Percentiles rank a stretch among this genome's conserved stretches.
phyloP scores from a whole-genome alignment of 2,329 filamentous ascomycete species.

The Cladosporium sp. region DNA sequence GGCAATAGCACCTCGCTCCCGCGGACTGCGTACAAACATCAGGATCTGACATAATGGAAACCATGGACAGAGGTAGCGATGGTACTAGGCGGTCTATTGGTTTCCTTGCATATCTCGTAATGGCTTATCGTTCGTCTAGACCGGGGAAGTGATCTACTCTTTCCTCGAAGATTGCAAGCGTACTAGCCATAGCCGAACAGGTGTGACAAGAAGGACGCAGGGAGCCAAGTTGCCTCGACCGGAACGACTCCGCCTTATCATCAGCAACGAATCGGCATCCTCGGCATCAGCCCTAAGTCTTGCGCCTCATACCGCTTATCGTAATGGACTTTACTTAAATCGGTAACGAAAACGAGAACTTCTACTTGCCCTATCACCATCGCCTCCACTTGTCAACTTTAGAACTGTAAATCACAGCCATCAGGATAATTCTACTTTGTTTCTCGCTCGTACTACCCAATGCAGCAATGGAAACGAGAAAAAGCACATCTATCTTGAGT shows the following conservation, averaged over 20 bases:
- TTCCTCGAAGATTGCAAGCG: background rate
- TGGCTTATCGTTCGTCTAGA: background rate
- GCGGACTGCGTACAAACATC: background rate
- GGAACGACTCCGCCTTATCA: background rate
- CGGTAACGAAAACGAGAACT: background rate
- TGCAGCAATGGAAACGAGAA: background rate
- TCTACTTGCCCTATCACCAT: background rate
- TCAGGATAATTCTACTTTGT: background rate
- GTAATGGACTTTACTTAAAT: background rate
- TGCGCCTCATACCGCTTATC: background rate
- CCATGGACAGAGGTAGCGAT: background rate
- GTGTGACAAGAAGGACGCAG: background rate
- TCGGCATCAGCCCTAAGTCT: background rate
- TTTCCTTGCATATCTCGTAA: background rate
- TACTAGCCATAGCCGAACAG: background rate
- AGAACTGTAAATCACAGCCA: background rate
- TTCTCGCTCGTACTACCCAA: background rate
- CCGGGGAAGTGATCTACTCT: background rate
- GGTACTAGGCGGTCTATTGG: background rate
- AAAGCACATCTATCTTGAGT: background rate
- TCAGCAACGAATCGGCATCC: background rate
- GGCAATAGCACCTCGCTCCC: background rate
- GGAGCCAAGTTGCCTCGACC: background rate
- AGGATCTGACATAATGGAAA: slow-evolving; percentile 3
- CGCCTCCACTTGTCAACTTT: background rate